Evolutionary conservation across 2,329 filamentous ascomycete species (phyloP), one percentile per base, ranked within the genome.

Genomic region (Fusarium zealandicum): DNA sequence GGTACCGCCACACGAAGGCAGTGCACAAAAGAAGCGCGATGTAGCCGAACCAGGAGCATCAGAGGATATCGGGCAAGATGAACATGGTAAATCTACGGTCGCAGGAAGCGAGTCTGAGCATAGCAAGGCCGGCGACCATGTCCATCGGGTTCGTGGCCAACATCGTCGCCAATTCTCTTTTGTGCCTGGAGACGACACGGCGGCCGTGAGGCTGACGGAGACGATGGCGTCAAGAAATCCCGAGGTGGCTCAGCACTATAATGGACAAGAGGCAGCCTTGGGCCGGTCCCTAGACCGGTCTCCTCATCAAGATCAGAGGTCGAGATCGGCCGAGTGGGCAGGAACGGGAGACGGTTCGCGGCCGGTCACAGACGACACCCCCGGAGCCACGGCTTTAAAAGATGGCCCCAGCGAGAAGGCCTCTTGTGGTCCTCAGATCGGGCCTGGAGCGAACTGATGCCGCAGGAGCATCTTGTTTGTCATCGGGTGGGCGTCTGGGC

Each of bases 111-210:
- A n/a, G 38, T 22, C 37, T n/a, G 28, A 36, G 28, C 22, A 37
- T 6, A 43, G 44, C 25, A 42, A 11, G 27, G 38, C 38, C 37
- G 39, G 14, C 20, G 18, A 33, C n/a, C 36, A 14, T 28, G 33
- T 16, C 37, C 44, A 48, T 6, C 35, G 27, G 30, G 39, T 33
- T 28, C 22, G 31, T 13, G 17, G 22, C 43, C 52, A 22, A 13
- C 63, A 70, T 43, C 60, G 49, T 36, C 64, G 69, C 42, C 61
- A 64, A 25, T 70, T 70, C 39, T 70, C 68, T 3, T 71, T 70
- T 43, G 63, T 67, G 20, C 58, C 61, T 17, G 68, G 66, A 41
- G 64, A 70, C 30, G 64, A 70, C 45, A 54, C 22, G 33, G 46
- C 60, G 33, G 45, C 33, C 38, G 43, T 53, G 17, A 45, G 27